A percentile compares a stretch with the other conserved stretches of the same genome.
These are phyloP conservation scores for Amauroascus verrucosus DNA, from an alignment of 2,329 filamentous ascomycete genomes.

Conservation along the genomic window DNA sequence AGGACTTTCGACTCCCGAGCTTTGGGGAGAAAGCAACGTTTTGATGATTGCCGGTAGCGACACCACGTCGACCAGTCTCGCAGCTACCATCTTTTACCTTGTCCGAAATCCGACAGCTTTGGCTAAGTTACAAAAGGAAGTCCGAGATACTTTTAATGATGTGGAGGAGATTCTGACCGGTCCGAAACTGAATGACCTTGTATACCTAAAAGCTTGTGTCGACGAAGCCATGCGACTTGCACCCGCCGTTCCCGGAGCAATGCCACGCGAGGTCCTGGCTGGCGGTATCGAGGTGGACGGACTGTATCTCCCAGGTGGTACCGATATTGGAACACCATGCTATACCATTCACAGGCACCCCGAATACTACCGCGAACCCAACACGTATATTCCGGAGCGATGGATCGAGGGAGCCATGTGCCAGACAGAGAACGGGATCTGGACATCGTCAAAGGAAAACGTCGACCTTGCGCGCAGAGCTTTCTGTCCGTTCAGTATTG, in stretches of 20 bases:
- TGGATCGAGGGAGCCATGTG: conserved; percentile 25
- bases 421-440: conserved; percentile 13
- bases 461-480: conserved; percentile 39
- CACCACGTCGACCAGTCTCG: conserved; percentile 32
- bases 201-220: conserved; percentile 37
- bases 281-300: conserved; percentile 28
- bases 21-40: conserved; percentile 42
- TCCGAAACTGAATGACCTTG: conserved; percentile 25
- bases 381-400: conserved; percentile 27
- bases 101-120: conserved; percentile 25
- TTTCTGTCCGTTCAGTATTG: conserved; percentile 30
- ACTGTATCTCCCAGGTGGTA: conserved; percentile 24
- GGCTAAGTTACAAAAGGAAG: conserved; percentile 24
- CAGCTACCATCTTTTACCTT: conserved; percentile 35
- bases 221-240: conserved; percentile 30
- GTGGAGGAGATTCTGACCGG: conserved; percentile 30
- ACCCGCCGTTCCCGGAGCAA: conserved; percentile 22
- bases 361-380: conserved; percentile 26
- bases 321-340: conserved; percentile 24
- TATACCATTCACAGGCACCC: conserved; percentile 29
- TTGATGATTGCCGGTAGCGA: conserved; percentile 42
- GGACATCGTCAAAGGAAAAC: conserved; percentile 15
- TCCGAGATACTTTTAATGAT: conserved; percentile 27
- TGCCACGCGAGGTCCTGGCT: conserved; percentile 25
- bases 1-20: conserved; percentile 37